phyloP scores from a whole-genome alignment of 139 green algal species.

The Tetraselmis chui region DNA sequence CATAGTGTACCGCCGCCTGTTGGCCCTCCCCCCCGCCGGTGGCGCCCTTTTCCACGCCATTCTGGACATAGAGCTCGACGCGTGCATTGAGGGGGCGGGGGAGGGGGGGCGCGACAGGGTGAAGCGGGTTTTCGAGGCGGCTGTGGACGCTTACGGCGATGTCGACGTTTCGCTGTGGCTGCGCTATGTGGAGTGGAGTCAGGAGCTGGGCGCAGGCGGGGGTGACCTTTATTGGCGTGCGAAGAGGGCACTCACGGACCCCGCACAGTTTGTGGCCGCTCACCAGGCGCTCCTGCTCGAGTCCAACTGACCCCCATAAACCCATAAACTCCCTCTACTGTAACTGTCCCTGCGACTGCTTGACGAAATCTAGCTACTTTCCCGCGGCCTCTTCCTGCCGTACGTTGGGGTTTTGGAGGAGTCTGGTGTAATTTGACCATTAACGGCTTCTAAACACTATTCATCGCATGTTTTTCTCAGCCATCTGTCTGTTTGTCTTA shows the following conservation, averaged over 20 bases:
- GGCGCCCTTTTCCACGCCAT: slow-evolving; percentile 45
- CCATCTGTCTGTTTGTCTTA: no score
- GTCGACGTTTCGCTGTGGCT: slow-evolving; percentile 54
- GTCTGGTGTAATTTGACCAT: no score
- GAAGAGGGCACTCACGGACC: slow-evolving; percentile 42
- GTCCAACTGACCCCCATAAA: no score
- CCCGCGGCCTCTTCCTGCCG: no score
- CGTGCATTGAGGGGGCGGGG: neutral
- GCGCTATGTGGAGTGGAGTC: slow-evolving; percentile 36
- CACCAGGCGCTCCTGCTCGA: slow-evolving; percentile 7
- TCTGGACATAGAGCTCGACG: slow-evolving; percentile 40
- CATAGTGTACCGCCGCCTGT: slow-evolving; percentile 35
- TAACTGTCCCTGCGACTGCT: no score
- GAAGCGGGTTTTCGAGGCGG: slow-evolving; percentile 42
- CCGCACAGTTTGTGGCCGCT: slow-evolving; percentile 35
- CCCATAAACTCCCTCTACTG: no score
- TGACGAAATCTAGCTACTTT: no score
- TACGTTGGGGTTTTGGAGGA: no score
- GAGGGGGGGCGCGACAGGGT: slow-evolving; percentile 7
- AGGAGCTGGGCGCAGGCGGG: slow-evolving; percentile 16
- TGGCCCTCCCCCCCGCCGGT: slow-evolving; percentile 45
- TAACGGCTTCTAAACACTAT: no score
- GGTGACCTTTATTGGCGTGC: slow-evolving; percentile 56
- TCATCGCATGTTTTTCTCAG: no score
- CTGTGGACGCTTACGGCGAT: slow-evolving; percentile 34